A percentile compares a stretch with the other conserved stretches of the same genome.
These are phyloP conservation scores for Serpula lacrymans DNA, from an alignment of 768 basidiomycete species.

Conservation along the genomic window DNA sequence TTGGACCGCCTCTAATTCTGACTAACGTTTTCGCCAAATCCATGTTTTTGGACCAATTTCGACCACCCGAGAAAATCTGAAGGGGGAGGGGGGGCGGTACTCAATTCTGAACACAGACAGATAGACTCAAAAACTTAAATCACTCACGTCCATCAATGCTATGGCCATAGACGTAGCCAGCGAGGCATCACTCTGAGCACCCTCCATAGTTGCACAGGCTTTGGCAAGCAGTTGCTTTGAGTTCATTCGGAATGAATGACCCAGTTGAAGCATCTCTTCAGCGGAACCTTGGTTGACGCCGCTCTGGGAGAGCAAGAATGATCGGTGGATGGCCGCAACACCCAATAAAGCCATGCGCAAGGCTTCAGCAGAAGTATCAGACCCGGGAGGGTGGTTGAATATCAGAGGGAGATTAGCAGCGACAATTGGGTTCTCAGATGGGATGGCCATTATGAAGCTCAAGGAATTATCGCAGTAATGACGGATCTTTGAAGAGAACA, in stretches of 20 bases:
- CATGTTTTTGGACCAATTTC: conserved; percentile 35
- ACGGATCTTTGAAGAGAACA: conserved; percentile 32
- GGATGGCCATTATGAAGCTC: conserved; percentile 44
- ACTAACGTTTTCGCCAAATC: conserved; percentile 36
- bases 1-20: conserved; percentile 40
- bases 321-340: conserved; percentile 41
- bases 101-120: conserved; percentile 7
- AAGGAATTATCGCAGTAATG: conserved; percentile 44
- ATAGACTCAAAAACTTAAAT: conserved; percentile 3
- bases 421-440: conserved; percentile 41
- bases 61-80: conserved; percentile 42
- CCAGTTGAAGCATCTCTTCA: conserved; percentile 33
- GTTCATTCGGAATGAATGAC: conserved; percentile 30
- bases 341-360: conserved; percentile 37
- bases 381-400: conserved; percentile 34
- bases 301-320: conserved; percentile 36
- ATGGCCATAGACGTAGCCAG: conserved; percentile 26
- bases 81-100: conserved; percentile 13
- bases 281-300: conserved; percentile 14
- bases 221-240: conserved; percentile 31
- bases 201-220: conserved; percentile 28
- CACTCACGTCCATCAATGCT: conserved; percentile 36
- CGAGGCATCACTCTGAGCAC: conserved; percentile 25
- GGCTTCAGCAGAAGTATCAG: conserved; percentile 36
- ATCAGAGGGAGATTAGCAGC: conserved; percentile 40